Evolutionary conservation across 208 protist genomes (phyloP).

Genomic region (Leishmania arabica): DNA sequence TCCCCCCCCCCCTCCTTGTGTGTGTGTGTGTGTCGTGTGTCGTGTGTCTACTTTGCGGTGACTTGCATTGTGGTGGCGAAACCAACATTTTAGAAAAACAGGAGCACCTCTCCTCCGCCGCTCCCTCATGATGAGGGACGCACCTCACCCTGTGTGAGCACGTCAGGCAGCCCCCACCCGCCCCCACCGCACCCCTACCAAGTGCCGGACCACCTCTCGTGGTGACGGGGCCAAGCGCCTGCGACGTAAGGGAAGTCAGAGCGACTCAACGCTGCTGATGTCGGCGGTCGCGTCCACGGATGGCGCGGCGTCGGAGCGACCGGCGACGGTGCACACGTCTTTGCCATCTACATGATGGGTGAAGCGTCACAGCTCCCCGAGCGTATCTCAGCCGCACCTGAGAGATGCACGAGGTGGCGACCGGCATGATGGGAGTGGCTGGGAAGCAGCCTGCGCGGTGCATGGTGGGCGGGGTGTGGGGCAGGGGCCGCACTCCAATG

Average conservation of each 20-base stretch:
- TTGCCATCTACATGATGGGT: not conserved
- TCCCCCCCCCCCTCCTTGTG: too few relatives aligned
- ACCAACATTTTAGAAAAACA: too few relatives aligned
- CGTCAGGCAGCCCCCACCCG: not conserved
- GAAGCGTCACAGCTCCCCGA: not conserved
- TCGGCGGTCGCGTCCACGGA: not conserved
- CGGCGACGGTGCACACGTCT: too few relatives aligned
- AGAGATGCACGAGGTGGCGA: too few relatives aligned
- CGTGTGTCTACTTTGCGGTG: too few relatives aligned
- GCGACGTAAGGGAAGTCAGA: not conserved
- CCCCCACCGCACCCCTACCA: not conserved
- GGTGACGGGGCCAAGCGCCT: not conserved
- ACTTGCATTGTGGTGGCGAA: too few relatives aligned
- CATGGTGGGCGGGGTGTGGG: not conserved
- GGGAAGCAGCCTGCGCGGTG: not conserved
- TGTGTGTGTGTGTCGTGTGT: too few relatives aligned
- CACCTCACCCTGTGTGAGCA: not conserved
- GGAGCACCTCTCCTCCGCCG: too few relatives aligned
- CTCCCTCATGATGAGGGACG: too few relatives aligned
- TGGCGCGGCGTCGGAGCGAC: not conserved
- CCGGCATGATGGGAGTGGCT: not conserved
- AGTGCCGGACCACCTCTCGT: not conserved
- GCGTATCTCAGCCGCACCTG: too few relatives aligned
- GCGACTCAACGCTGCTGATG: not conserved
- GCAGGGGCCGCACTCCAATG: not conserved